A percentile compares a stretch with the other conserved stretches of the same genome.
phyloP scores from a whole-genome alignment of 208 protist genomes.

The Naegleria fowleri region DNA sequence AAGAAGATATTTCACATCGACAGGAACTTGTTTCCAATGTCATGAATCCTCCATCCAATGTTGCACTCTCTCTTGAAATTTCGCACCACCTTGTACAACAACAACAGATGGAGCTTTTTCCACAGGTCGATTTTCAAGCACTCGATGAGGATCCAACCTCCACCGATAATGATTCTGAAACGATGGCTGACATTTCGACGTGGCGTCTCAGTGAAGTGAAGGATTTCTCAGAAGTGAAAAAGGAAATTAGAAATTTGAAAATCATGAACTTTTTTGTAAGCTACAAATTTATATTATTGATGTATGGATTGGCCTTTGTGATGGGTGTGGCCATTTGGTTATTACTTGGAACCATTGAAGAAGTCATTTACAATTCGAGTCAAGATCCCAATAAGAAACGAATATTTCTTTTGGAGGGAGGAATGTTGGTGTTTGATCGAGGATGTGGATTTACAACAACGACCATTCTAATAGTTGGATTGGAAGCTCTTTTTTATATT shows the following conservation, averaged over 20 bases:
- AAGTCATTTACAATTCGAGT: not conserved
- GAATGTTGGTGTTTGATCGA: not conserved
- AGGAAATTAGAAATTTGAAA: not conserved
- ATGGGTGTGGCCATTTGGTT: not conserved
- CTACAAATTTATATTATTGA: not conserved
- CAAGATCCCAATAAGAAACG: not conserved
- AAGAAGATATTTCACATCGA: too few relatives aligned
- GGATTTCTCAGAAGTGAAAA: not conserved
- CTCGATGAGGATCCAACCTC: too few relatives aligned
- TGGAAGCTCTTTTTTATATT: not conserved
- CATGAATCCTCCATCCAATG: too few relatives aligned
- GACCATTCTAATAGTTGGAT: not conserved
- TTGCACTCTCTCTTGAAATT: too few relatives aligned
- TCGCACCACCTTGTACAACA: too few relatives aligned
- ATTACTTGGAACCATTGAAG: not conserved
- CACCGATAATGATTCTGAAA: not conserved
- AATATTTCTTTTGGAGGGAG: not conserved
- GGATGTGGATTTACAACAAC: not conserved
- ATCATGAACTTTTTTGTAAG: not conserved
- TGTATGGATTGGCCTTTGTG: not conserved
- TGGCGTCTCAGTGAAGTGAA: not conserved
- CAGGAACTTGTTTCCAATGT: too few relatives aligned
- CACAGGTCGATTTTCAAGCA: too few relatives aligned
- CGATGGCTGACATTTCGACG: not conserved
- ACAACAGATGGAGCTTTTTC: too few relatives aligned